Evolutionary conservation across 2,329 filamentous ascomycete species (phyloP).

Genomic region (Thielaviopsis musarum): DNA sequence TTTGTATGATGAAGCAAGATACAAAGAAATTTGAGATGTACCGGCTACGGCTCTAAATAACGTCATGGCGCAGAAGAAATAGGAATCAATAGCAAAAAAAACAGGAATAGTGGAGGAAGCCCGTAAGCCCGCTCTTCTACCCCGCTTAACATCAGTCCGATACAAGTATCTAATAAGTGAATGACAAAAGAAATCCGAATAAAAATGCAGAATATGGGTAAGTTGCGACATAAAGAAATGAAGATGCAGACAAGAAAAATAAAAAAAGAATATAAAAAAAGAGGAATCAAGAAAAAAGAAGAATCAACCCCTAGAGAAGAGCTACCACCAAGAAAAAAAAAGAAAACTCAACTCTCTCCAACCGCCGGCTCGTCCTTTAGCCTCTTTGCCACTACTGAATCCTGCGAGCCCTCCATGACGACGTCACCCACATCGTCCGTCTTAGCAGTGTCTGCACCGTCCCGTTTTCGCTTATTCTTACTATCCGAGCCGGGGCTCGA

Average conservation of each 20-base stretch:
- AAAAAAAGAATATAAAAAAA: constrained; percentile 7
- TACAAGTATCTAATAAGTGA: too few relatives aligned
- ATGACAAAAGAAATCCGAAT: background rate
- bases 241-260: constrained; percentile 3
- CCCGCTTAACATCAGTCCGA: background rate
- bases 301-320: too few relatives aligned
- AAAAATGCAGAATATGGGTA: background rate
- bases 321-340: background rate
- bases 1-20: background rate
- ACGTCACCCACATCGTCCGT: constrained; percentile 20
- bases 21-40: background rate
- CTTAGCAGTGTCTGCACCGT: constrained; percentile 17
- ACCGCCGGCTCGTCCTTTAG: constrained; percentile 26
- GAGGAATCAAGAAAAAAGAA: constrained; percentile 8
- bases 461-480: constrained; percentile 49
- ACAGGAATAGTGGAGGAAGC: background rate
- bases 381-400: constrained; percentile 25
- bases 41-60: constrained; percentile 2
- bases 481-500: constrained; percentile 24
- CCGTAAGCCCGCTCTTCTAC: background rate
- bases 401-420: constrained; percentile 2
- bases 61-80: constrained; percentile 1
- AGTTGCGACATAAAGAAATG: background rate
- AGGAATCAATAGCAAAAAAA: constrained; percentile 2
- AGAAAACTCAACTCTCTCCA: background rate